These are phyloP conservation scores for Zymoseptoria crescenta DNA, from an alignment of 2,329 filamentous ascomycete species.

Conservation along the genomic window DNA sequence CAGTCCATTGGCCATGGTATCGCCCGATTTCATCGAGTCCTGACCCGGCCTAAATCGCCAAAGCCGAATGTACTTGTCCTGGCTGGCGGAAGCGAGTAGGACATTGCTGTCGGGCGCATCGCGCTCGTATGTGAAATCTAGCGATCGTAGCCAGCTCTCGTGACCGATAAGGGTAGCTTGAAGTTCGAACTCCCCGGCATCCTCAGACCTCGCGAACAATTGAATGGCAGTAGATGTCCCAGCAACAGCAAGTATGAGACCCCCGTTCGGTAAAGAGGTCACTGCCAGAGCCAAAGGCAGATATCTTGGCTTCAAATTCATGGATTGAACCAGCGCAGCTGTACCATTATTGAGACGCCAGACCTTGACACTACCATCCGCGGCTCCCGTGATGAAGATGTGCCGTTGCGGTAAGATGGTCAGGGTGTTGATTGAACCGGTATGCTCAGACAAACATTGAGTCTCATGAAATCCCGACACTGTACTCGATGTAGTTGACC, in stretches of 20 bases:
- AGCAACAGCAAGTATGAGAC: conserved; percentile 62
- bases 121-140: conserved; percentile 66
- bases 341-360: conserved; percentile 53
- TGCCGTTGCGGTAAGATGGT: conserved; percentile 38
- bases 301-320: conserved; percentile 67
- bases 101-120: conserved; percentile 54
- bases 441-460: conserved; percentile 55
- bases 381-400: conserved; percentile 52
- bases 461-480: conserved; percentile 33
- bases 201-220: conserved; percentile 56
- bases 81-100: conserved; percentile 83
- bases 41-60: conserved; percentile 76
- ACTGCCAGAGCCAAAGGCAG: conserved; percentile 75
- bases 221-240: conserved; percentile 80
- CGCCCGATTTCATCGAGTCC: conserved; percentile 19
- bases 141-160: conserved; percentile 86
- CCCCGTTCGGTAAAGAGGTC: conserved; percentile 45
- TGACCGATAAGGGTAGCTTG: conserved; percentile 78
- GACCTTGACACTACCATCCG: conserved; percentile 54
- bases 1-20: neutral
- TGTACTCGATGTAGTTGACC: conserved; percentile 33
- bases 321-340: conserved; percentile 56
- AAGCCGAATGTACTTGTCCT: conserved; percentile 93
- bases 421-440: conserved; percentile 64
- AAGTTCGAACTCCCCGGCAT: conserved; percentile 52